Conservation (phyloP, 257 asterid species). For the Gentiana dahurica region DNA sequence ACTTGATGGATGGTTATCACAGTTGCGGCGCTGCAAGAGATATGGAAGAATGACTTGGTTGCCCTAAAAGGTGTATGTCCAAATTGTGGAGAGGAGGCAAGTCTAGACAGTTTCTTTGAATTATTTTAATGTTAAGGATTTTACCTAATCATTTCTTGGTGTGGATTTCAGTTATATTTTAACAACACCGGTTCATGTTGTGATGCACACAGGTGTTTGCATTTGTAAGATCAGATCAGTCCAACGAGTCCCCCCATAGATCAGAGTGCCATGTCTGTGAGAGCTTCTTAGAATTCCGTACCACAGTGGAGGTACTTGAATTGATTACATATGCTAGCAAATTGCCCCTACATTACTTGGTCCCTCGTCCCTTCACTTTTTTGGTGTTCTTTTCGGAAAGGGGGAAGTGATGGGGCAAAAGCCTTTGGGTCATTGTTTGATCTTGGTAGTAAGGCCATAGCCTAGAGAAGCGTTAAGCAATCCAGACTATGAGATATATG, state of each 20-base stretch:
- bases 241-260: slow-evolving; percentile 59
- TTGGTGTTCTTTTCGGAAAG: too few species aligned
- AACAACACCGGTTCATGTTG: too few species aligned
- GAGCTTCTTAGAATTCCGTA: slow-evolving; percentile 81
- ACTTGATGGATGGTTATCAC: slow-evolving; percentile 19
- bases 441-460: too few species aligned
- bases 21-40: slow-evolving; percentile 88
- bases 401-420: too few species aligned
- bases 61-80: slow-evolving; percentile 94
- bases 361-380: too few species aligned
- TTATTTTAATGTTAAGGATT: neutral
- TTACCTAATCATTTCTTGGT: neutral
- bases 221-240: slow-evolving; percentile 58
- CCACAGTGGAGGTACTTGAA: slow-evolving; percentile 73
- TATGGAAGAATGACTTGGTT: slow-evolving; percentile 83
- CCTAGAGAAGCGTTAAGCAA: too few species aligned
- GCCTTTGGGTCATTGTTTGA: too few species aligned
- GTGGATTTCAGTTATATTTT: neutral
- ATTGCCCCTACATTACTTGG: too few species aligned
- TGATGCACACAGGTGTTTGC: slow-evolving; percentile 78
- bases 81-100: slow-evolving; percentile 94
- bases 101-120: neutral
- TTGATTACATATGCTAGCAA: too few species aligned
- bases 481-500: too few species aligned
- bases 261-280: slow-evolving; percentile 93